Conservation (phyloP, 805 yeast species). For the Metschnikowia shivogae region DNA sequence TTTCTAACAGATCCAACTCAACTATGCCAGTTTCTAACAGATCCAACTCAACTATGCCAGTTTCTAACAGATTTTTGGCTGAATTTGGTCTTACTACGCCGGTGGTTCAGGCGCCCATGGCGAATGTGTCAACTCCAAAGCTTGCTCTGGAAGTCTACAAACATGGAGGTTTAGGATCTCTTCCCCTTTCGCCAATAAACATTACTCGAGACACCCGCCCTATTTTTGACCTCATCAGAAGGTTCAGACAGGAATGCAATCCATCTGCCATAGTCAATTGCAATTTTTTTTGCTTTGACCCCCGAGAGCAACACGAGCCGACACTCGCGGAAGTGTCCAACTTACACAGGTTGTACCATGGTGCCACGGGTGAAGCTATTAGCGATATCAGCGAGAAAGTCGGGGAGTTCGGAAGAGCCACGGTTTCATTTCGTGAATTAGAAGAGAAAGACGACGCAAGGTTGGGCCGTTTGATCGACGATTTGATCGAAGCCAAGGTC, state of each 20-base stretch:
- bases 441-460: constrained; percentile 19
- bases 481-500: constrained; percentile 28
- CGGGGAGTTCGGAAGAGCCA: constrained; percentile 18
- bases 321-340: constrained; percentile 18
- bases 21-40: background rate
- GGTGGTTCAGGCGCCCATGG: constrained; percentile 58
- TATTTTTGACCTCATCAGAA: constrained; percentile 9
- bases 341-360: constrained; percentile 20
- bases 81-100: constrained; percentile 35
- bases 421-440: constrained; percentile 28
- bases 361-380: background rate
- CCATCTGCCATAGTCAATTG: constrained; percentile 30
- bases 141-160: constrained; percentile 42
- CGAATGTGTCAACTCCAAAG: constrained; percentile 46
- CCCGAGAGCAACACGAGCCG: constrained; percentile 14
- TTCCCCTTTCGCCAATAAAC: constrained; percentile 37
- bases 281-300: constrained; percentile 46
- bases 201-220: constrained; percentile 20
- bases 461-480: constrained; percentile 18
- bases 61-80: background rate
- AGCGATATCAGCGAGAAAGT: background rate
- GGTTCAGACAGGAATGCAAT: constrained; percentile 16
- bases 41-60: background rate
- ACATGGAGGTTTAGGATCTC: constrained; percentile 50
- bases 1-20: no score